Conservation (phyloP, 1,284 basidiomycete species). For the Lentinus polychrous region DNA sequence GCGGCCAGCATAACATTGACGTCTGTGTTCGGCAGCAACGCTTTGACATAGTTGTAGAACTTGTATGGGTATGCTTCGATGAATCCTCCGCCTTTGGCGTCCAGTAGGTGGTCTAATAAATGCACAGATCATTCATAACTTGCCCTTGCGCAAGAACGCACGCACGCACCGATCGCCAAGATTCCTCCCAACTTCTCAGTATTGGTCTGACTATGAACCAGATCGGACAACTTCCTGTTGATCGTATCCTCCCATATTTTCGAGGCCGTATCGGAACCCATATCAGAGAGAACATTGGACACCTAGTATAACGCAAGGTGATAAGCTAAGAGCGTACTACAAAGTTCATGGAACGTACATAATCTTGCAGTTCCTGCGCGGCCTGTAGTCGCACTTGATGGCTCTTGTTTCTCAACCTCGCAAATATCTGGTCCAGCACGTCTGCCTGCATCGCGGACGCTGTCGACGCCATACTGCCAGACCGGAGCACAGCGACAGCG, state of each 20-base stretch:
- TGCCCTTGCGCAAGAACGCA: conserved; percentile 13
- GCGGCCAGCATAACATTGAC: conserved; percentile 85
- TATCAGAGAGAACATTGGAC: conserved; percentile 61
- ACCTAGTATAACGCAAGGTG: conserved; percentile 38
- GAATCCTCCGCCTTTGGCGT: conserved; percentile 66
- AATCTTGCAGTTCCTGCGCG: conserved; percentile 62
- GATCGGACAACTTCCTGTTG: conserved; percentile 72
- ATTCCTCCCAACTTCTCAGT: conserved; percentile 79
- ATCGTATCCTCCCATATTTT: conserved; percentile 82
- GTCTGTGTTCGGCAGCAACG: conserved; percentile 77
- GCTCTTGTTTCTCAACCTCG: conserved; percentile 54
- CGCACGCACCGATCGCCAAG: conserved; percentile 67
- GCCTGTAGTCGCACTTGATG: conserved; percentile 56
- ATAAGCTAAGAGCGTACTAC: conserved; percentile 10
- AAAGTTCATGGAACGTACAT: conserved; percentile 40
- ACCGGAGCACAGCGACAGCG: neutral
- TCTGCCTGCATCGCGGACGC: conserved; percentile 50
- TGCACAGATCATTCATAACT: neutral
- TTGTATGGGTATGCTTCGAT: conserved; percentile 78
- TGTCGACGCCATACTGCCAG: conserved; percentile 46
- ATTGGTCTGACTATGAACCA: conserved; percentile 74
- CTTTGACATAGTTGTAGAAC: conserved; percentile 89
- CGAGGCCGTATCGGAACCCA: conserved; percentile 68
- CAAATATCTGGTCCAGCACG: conserved; percentile 57
- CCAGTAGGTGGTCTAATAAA: conserved; percentile 58